Percentiles rank a stretch among this genome's conserved stretches.
phyloP scores from a whole-genome alignment of 2,329 filamentous ascomycete genomes.

The Diaporthe destruens region DNA sequence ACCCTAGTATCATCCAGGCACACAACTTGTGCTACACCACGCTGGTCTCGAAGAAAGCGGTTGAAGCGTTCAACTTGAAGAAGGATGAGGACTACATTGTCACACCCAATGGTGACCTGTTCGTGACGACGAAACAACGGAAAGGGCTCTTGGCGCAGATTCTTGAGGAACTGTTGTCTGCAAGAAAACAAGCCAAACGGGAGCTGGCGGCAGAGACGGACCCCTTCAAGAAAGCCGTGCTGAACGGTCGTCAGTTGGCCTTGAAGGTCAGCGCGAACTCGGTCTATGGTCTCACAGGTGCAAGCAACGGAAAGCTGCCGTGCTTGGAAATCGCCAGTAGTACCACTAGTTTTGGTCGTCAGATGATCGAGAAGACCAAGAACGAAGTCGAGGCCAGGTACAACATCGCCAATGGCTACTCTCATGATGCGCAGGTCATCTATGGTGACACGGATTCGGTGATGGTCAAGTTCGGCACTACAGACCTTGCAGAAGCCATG shows the following conservation, averaged over 20 bases:
- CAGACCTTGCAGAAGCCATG: slow-evolving; percentile 90
- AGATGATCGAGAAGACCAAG: slow-evolving; percentile 99
- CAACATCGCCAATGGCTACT: slow-evolving; percentile 93
- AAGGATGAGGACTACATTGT: slow-evolving; percentile 97
- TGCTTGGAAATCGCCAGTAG: slow-evolving; percentile 96
- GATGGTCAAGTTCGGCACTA: slow-evolving; percentile 98
- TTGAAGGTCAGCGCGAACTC: slow-evolving; percentile 98
- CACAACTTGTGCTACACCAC: slow-evolving; percentile 99
- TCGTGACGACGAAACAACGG: slow-evolving; percentile 87
- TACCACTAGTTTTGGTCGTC: slow-evolving; percentile 95
- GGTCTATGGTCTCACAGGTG: slow-evolving; percentile 96
- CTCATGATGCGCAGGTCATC: slow-evolving; percentile 94
- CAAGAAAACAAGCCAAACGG: slow-evolving; percentile 93
- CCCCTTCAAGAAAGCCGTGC: slow-evolving; percentile 95
- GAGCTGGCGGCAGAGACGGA: slow-evolving; percentile 91
- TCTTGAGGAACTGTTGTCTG: slow-evolving; percentile 90
- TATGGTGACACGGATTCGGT: slow-evolving; percentile 99
- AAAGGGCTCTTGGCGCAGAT: slow-evolving; percentile 96
- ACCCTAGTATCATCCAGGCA: slow-evolving; percentile 98
- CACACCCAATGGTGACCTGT: slow-evolving; percentile 94
- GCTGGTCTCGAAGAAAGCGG: slow-evolving; percentile 80
- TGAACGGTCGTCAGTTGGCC: slow-evolving; percentile 96
- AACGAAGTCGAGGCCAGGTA: slow-evolving; percentile 93
- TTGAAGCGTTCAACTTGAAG: slow-evolving; percentile 81
- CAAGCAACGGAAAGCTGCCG: slow-evolving; percentile 93